These are phyloP conservation scores for Usnea hakonensis DNA, from an alignment of 495 filamentous ascomycete species.

Conservation along the genomic window DNA sequence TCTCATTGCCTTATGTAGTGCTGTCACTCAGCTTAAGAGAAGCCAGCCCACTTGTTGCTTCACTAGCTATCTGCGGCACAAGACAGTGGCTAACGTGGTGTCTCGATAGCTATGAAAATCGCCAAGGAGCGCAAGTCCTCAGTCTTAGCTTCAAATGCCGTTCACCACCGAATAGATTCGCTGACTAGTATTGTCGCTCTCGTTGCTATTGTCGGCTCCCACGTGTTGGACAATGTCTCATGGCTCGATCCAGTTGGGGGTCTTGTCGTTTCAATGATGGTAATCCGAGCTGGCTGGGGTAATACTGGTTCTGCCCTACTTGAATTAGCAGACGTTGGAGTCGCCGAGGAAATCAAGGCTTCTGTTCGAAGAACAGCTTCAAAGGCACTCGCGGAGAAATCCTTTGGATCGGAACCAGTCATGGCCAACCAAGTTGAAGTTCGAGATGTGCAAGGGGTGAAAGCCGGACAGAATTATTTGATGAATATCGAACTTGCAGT, in stretches of 20 bases:
- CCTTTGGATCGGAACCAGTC: constrained; percentile 19
- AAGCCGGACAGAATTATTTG: constrained; percentile 90
- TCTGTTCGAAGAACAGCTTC: constrained; percentile 57
- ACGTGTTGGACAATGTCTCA: constrained; percentile 68
- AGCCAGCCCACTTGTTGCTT: neutral
- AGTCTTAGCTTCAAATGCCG: constrained; percentile 91
- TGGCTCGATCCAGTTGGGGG: constrained; percentile 97
- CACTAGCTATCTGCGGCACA: neutral
- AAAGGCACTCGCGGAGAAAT: constrained; percentile 44
- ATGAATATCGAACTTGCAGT: constrained; percentile 80
- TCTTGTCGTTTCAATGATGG: constrained; percentile 82
- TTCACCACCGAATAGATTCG: constrained; percentile 94
- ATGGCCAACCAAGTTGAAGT: constrained; percentile 49
- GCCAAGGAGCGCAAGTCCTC: constrained; percentile 90
- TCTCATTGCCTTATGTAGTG: neutral
- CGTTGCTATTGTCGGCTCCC: constrained; percentile 78
- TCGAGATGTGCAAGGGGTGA: constrained; percentile 74
- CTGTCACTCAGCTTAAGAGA: neutral
- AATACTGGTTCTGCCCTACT: constrained; percentile 76
- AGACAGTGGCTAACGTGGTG: neutral
- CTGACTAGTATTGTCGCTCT: constrained; percentile 90
- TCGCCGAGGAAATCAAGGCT: constrained; percentile 72
- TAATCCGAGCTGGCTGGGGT: constrained; percentile 79
- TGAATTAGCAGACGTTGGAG: constrained; percentile 81
- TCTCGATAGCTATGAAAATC: constrained; percentile 78